Percentiles rank a stretch among this genome's conserved stretches.
These are phyloP conservation scores for Glutinoglossum americanum DNA, from an alignment of 495 filamentous ascomycete genomes.

Conservation along the genomic window DNA sequence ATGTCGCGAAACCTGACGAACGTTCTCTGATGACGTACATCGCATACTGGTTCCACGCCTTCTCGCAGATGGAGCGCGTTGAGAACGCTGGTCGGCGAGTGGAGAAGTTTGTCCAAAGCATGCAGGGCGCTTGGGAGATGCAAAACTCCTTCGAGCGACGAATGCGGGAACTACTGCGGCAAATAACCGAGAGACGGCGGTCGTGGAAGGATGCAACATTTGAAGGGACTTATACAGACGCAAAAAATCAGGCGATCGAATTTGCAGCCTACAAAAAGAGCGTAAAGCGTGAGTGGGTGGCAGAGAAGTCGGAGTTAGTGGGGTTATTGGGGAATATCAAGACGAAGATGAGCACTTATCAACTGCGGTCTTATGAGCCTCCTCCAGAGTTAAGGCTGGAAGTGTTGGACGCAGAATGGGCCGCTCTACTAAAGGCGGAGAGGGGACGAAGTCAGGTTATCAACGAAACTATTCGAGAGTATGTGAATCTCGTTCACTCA, in stretches of 20 bases:
- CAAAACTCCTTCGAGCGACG: conserved; percentile 82
- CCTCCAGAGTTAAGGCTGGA: conserved; percentile 61
- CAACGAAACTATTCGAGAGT: conserved; percentile 93
- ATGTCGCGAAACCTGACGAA: conserved; percentile 88
- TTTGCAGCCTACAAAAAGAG: conserved; percentile 77
- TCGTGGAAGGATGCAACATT: conserved; percentile 63
- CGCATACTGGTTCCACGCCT: conserved; percentile 99
- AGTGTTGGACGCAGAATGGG: conserved; percentile 65
- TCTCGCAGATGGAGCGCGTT: conserved; percentile 92
- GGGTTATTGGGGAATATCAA: conserved; percentile 95
- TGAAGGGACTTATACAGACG: conserved; percentile 80
- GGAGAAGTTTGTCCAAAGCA: conserved; percentile 95
- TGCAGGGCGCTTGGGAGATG: conserved; percentile 99
- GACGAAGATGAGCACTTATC: conserved; percentile 89
- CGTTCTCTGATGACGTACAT: conserved; percentile 98
- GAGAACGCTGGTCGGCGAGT: conserved; percentile 92
- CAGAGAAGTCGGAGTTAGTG: conserved; percentile 87
- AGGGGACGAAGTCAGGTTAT: conserved; percentile 75
- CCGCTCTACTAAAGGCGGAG: conserved; percentile 52
- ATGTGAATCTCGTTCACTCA: conserved; percentile 11
- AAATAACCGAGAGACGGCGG: conserved; percentile 49
- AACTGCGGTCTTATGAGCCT: conserved; percentile 74
- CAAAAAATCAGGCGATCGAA: conserved; percentile 60
- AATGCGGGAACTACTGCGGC: conserved; percentile 56
- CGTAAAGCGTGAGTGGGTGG: conserved; percentile 83